A percentile compares a stretch with the other conserved stretches of the same genome.
These are phyloP conservation scores for Xerocomellus chrysenteron DNA, from an alignment of 768 basidiomycete genomes.

Conservation along the genomic window DNA sequence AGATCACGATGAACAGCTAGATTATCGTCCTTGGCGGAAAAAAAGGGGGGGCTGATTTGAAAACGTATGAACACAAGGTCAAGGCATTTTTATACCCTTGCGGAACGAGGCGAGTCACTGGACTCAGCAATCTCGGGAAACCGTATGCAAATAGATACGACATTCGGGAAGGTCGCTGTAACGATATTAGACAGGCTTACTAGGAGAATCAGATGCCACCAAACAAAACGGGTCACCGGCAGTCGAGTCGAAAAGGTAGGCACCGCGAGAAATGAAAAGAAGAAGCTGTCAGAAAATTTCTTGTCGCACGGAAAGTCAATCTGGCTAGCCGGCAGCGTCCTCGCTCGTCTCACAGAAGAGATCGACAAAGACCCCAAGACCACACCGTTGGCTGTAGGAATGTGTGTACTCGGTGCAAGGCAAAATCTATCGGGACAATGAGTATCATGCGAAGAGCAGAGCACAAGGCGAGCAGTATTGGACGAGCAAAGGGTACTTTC, in stretches of 20 bases:
- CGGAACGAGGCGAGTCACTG: background rate
- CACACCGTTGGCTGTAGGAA: background rate
- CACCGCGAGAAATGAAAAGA: background rate
- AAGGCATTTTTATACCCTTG: conserved; percentile 13
- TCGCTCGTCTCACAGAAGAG: background rate
- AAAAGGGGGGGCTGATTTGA: conserved; percentile 1
- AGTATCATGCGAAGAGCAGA: background rate
- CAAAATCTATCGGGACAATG: background rate
- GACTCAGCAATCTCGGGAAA: background rate
- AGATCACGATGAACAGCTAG: conserved; percentile 10
- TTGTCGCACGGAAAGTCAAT: background rate
- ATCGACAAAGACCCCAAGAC: background rate
- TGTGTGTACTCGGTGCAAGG: background rate
- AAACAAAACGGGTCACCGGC: background rate
- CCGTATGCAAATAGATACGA: background rate
- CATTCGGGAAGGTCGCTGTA: background rate
- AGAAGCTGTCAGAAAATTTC: background rate
- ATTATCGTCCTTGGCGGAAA: conserved; percentile 7
- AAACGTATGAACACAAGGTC: background rate
- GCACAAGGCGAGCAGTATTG: background rate
- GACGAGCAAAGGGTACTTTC: background rate
- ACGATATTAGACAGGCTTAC: background rate
- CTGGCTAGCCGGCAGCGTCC: background rate
- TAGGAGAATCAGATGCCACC: background rate
- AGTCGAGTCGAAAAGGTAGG: conserved; percentile 5